phyloP scores from a whole-genome alignment of 1,139 yeast species.

The Candida neerlandica region DNA sequence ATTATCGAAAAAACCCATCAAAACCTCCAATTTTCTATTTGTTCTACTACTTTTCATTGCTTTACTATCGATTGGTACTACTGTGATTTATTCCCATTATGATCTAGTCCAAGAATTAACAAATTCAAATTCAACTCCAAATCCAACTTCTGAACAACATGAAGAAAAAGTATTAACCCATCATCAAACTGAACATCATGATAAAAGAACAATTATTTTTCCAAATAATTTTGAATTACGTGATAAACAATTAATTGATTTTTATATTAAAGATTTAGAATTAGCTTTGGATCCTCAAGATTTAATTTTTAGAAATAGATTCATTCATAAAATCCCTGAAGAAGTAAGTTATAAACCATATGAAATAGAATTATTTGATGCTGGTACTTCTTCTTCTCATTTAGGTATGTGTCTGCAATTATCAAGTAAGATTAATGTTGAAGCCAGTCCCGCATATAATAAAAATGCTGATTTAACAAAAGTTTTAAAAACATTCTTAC shows the following conservation, averaged over 20 bases:
- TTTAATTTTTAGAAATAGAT: conserved; percentile 3
- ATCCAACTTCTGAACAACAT: background rate
- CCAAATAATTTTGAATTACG: background rate
- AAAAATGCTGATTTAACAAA: conserved; percentile 15
- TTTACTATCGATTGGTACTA: background rate
- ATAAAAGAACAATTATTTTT: conserved; percentile 2
- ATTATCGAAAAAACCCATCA: background rate
- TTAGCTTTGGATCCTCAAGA: conserved; percentile 5
- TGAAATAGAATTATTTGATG: conserved; percentile 1
- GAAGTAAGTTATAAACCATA: background rate
- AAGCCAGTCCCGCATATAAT: conserved; percentile 3
- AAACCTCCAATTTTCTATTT: background rate
- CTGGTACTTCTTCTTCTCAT: background rate
- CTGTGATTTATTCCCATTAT: background rate
- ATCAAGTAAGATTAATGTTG: background rate
- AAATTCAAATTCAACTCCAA: background rate
- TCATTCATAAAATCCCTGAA: background rate
- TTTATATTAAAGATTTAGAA: background rate
- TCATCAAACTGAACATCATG: background rate
- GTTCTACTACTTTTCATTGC: background rate
- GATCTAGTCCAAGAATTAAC: background rate
- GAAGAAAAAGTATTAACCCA: background rate
- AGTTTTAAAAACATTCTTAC: conserved; percentile 16
- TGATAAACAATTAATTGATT: background rate
- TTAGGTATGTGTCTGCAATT: background rate